phyloP scores from a whole-genome alignment of 169 alveolate species.

The Eimeria praecox region DNA sequence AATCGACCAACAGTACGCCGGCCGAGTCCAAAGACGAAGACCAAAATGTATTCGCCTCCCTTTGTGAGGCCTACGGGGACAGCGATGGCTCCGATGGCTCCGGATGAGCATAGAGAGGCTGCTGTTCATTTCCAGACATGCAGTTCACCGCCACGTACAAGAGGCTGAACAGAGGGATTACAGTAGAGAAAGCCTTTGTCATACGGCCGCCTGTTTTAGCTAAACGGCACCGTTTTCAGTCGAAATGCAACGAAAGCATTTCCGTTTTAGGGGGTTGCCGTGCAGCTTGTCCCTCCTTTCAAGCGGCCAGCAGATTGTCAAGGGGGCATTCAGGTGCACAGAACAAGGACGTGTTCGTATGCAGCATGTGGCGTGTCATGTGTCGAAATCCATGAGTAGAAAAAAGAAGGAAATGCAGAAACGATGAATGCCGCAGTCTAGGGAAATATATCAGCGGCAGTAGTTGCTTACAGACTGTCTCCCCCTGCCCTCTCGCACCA shows the following conservation, averaged over 20 bases:
- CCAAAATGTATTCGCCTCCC: slow-evolving; percentile 9
- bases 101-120: not conserved
- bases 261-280: not conserved
- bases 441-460: not conserved
- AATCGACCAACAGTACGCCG: not conserved
- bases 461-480: not conserved
- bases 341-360: not conserved
- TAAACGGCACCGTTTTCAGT: not conserved
- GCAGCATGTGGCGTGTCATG: not conserved
- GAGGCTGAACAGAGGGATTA: not conserved
- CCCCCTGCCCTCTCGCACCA: not conserved
- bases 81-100: slow-evolving; percentile 28
- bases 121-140: not conserved
- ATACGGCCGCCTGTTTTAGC: not conserved
- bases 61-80: slow-evolving; percentile 60
- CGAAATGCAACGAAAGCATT: not conserved
- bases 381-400: not conserved
- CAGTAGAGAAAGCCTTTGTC: not conserved
- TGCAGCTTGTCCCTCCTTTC: not conserved
- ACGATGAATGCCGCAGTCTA: not conserved
- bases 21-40: not conserved
- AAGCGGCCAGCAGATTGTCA: not conserved
- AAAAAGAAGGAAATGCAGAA: not conserved
- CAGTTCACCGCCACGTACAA: not conserved
- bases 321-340: not conserved